These are phyloP conservation scores for Brassica incana DNA, from an alignment of 345 rosid genomes.

Conservation along the genomic window DNA sequence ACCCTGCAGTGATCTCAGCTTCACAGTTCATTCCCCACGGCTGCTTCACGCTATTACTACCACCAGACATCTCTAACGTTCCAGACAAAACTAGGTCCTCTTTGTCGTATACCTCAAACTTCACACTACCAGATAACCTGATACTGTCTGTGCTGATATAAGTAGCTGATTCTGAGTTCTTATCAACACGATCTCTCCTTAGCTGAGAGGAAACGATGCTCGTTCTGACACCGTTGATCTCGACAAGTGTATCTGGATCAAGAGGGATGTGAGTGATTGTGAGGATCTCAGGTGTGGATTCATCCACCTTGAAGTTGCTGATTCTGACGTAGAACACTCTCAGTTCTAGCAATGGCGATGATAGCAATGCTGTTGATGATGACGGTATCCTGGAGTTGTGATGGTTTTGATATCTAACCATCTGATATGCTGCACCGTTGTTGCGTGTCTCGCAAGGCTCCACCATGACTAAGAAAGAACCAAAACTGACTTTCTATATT, in stretches of 20 bases:
- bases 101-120: slow-evolving; percentile 70
- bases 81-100: slow-evolving; percentile 73
- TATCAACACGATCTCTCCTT: slow-evolving; percentile 75
- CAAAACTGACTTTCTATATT: not conserved
- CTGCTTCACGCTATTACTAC: slow-evolving; percentile 53
- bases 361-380: slow-evolving; percentile 1
- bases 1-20: slow-evolving; percentile 47
- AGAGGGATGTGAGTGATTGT: slow-evolving; percentile 75
- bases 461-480: slow-evolving; percentile 47
- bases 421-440: slow-evolving; percentile 44
- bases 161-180: slow-evolving; percentile 76
- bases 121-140: slow-evolving; percentile 76
- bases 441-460: slow-evolving; percentile 47
- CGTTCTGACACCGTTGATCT: slow-evolving; percentile 70
- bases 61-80: slow-evolving; percentile 61
- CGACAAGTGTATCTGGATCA: slow-evolving; percentile 67
- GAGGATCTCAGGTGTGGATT: slow-evolving; percentile 66
- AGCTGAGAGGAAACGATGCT: slow-evolving; percentile 57
- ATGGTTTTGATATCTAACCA: slow-evolving; percentile 57
- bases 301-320: slow-evolving; percentile 66
- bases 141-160: slow-evolving; percentile 83
- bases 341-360: slow-evolving; percentile 58
- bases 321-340: slow-evolving; percentile 89
- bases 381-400: slow-evolving; percentile 42
- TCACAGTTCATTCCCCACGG: slow-evolving; percentile 81